Evolutionary conservation across 805 yeast species (phyloP), one percentile per base, ranked within the genome.

Genomic region (Helenozyma rhizophorensis): DNA sequence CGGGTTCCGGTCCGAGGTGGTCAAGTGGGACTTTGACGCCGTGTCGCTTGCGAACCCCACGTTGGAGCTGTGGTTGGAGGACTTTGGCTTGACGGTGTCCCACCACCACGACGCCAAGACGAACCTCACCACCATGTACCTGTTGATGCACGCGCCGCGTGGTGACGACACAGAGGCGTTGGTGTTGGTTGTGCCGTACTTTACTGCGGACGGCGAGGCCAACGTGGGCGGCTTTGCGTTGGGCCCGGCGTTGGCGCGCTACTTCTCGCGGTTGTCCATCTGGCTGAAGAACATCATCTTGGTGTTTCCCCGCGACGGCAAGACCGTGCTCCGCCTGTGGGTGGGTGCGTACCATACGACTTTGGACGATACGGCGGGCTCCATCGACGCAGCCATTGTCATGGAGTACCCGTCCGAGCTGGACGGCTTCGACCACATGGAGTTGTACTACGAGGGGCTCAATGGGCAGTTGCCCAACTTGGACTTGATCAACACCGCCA

Each of bases 121-220:
- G 8, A 36, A 42, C 18, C 23, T 30, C 10, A 24, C 34, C 15
- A 65, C 67, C 0, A 62, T 85, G 23, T 93, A 90, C 54, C 95
- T 87, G 0, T 75, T 89, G 4, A 71, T 84, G 59, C 95, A 86
- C 52, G 93, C 96, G 1, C 95, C 97, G 7, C 67, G 96, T 41
- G 97, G 97, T 17, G 97, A 90, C 50, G 93, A 89, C 39, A 88
- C 97, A 1, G 98, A 93, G 58, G 86, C 97, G 1, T 81, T 93
- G 76, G 94, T 89, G 1, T 56, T 93, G 27, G 83, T 80, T 7
- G 87, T 93, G 6, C 97, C 97, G 0, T 93, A 96, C 90, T 56
- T 51, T 30, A 85, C 84, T 33, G 60, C 77, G 5, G 84, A 79
- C 29, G 76, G 74, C 2, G 68, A 70, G 32, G 67, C 62, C 50